Evolutionary conservation across 2,329 filamentous ascomycete genomes (phyloP).

Genomic region (Xylaria arbuscula): DNA sequence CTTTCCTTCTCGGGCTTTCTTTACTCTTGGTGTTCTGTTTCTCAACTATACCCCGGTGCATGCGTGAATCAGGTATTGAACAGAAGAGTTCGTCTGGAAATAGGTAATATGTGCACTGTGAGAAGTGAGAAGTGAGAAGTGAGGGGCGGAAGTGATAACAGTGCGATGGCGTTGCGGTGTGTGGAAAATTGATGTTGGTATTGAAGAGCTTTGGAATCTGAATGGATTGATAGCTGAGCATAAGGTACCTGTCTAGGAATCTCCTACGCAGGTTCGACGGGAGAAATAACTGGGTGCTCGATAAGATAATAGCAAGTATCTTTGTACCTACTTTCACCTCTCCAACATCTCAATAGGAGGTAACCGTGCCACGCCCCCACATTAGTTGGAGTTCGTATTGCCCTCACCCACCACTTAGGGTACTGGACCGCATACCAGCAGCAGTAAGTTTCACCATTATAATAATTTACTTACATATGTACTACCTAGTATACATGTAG

Average conservation of each 20-base stretch:
- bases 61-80: neutral
- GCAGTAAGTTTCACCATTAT: too few species aligned
- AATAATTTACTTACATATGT: too few species aligned
- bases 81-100: neutral
- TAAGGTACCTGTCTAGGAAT: too few species aligned
- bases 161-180: neutral
- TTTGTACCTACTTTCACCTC: neutral
- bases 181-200: neutral
- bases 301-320: conserved; percentile 19
- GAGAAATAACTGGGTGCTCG: conserved; percentile 11
- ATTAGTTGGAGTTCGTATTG: too few species aligned
- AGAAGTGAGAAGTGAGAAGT: neutral
- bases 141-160: too few species aligned
- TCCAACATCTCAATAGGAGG: neutral
- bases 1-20: neutral
- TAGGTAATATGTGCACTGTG: neutral
- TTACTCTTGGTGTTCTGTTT: neutral
- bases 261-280: neutral
- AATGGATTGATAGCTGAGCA: neutral
- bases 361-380: too few species aligned
- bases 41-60: neutral
- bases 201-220: neutral
- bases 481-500: too few species aligned
- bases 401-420: too few species aligned
- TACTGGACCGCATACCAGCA: too few species aligned